Conservation (phyloP, 2,329 filamentous ascomycete species). For the Fusarium longipes region DNA sequence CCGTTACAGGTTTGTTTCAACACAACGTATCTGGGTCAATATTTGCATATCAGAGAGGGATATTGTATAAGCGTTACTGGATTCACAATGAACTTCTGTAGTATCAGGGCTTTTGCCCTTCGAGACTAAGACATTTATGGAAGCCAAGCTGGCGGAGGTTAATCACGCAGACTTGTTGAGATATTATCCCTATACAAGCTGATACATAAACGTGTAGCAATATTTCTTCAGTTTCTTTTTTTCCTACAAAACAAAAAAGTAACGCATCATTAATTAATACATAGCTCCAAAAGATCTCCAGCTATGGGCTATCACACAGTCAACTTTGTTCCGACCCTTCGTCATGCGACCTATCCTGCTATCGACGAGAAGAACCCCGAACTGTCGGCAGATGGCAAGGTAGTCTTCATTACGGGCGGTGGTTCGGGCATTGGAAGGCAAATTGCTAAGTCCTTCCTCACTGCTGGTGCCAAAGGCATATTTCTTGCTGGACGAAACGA, state of each 20-base stretch:
- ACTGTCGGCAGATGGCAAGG: neutral
- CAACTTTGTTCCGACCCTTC: constrained; percentile 1
- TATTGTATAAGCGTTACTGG: neutral
- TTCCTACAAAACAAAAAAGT: neutral
- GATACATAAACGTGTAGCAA: neutral
- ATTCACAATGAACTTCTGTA: neutral
- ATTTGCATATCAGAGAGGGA: neutral
- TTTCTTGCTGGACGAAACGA: neutral
- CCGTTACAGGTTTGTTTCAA: neutral
- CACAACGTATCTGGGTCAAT: neutral
- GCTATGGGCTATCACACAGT: neutral
- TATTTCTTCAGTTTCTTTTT: neutral
- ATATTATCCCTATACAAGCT: neutral
- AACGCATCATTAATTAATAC: neutral
- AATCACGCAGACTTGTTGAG: neutral
- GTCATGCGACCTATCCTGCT: neutral
- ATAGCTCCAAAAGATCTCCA: neutral
- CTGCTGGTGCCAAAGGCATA: neutral
- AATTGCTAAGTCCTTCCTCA: neutral
- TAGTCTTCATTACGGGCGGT: constrained; percentile 2
- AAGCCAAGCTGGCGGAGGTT: neutral
- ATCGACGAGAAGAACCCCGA: neutral
- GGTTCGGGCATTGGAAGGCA: neutral
- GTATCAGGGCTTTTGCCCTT: neutral
- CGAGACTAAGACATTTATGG: neutral